phyloP scores from a whole-genome alignment of 192 early-diverging fungal species.

The Coemansia sp. region DNA sequence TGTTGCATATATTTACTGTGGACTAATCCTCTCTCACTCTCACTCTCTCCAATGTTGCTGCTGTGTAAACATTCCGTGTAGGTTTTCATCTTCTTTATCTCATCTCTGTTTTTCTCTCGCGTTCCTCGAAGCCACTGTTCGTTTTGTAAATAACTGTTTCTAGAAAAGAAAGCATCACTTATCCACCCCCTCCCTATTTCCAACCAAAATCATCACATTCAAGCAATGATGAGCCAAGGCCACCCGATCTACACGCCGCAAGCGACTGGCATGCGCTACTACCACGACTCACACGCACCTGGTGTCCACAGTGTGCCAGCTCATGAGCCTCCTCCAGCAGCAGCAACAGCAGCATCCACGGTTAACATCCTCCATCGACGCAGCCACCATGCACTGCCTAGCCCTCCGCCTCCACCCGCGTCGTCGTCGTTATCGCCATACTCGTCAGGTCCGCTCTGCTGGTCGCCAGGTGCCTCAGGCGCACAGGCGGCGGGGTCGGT shows the following conservation, averaged over 20 bases:
- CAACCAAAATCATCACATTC: neutral
- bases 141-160: constrained; percentile 2
- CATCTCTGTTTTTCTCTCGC: neutral
- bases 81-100: neutral
- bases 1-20: neutral
- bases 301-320: neutral
- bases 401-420: neutral
- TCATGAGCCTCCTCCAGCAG: neutral
- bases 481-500: neutral
- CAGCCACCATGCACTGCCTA: constrained; percentile 1
- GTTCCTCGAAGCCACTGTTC: neutral
- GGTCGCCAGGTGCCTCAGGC: neutral
- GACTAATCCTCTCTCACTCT: neutral
- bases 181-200: neutral
- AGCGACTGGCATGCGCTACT: neutral
- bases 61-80: neutral
- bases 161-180: neutral
- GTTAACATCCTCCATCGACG: neutral
- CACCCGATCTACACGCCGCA: constrained; percentile 9
- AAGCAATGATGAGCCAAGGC: constrained; percentile 6
- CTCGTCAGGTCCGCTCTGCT: neutral
- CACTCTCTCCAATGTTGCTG: neutral
- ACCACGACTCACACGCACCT: neutral
- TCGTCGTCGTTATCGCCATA: neutral
- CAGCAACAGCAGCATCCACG: neutral